Evolutionary conservation across 306 rosid genomes (phyloP).

Genomic region (Trifolium fragiferum): DNA sequence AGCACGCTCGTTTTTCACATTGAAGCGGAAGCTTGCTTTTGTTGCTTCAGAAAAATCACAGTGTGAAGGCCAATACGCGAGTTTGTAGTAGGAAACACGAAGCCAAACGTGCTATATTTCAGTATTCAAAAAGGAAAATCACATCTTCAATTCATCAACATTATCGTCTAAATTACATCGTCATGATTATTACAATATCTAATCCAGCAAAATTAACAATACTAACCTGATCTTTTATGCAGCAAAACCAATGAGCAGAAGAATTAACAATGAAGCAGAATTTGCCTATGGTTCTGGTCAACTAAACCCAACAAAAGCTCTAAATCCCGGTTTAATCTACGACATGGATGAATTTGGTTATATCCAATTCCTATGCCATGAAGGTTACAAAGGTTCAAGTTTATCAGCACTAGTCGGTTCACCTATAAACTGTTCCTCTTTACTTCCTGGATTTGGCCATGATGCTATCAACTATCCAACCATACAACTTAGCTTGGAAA

Average conservation of each 20-base stretch:
- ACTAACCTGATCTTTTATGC: slow-evolving; percentile 2
- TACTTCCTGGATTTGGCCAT: slow-evolving; percentile 74
- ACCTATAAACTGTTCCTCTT: slow-evolving; percentile 65
- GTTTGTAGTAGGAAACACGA: no score
- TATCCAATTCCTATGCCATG: slow-evolving; percentile 75
- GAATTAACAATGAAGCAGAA: slow-evolving; percentile 66
- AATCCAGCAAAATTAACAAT: no score
- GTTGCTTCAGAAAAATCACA: no score
- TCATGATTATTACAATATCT: no score
- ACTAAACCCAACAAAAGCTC: slow-evolving; percentile 72
- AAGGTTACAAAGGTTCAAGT: slow-evolving; percentile 62
- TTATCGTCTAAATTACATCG: no score
- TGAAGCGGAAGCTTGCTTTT: no score
- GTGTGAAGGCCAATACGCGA: no score
- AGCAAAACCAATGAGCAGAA: slow-evolving; percentile 84
- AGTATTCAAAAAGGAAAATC: no score
- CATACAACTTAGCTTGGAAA: slow-evolving; percentile 62
- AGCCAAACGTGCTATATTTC: no score
- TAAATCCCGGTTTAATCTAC: slow-evolving; percentile 76
- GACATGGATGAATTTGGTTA: slow-evolving; percentile 70
- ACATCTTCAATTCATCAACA: no score
- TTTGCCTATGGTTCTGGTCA: slow-evolving; percentile 86
- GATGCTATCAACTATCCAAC: slow-evolving; percentile 88
- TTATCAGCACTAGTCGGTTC: slow-evolving; percentile 60
- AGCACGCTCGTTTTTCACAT: no score